Conservation (phyloP, 2,329 filamentous ascomycete species). For the Sclerotinia subarctica region DNA sequence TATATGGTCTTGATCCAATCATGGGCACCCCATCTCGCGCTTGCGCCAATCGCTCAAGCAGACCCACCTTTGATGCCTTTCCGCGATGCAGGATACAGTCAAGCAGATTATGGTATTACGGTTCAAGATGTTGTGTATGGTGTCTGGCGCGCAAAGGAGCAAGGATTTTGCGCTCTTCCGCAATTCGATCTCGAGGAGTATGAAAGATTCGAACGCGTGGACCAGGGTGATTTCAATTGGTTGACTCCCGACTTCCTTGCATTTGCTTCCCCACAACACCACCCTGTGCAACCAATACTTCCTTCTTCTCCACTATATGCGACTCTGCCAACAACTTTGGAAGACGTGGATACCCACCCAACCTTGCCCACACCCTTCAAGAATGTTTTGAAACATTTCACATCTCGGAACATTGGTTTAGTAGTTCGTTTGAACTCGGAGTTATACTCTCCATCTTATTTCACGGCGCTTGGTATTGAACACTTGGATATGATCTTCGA, state of each 20-base stretch:
- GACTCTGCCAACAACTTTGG: slow-evolving; percentile 71
- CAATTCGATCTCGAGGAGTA: slow-evolving; percentile 98
- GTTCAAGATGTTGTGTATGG: slow-evolving; percentile 98
- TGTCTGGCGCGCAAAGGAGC: slow-evolving; percentile 98
- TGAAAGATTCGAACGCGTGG: slow-evolving; percentile 90
- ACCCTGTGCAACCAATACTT: slow-evolving; percentile 69
- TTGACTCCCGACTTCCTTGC: slow-evolving; percentile 91
- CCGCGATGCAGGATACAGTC: slow-evolving; percentile 95
- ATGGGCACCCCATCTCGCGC: slow-evolving; percentile 92
- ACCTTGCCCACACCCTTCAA: slow-evolving; percentile 84
- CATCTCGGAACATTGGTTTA: slow-evolving; percentile 81
- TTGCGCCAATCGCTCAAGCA: slow-evolving; percentile 93
- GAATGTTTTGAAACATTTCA: slow-evolving; percentile 89
- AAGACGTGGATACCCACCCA: slow-evolving; percentile 66
- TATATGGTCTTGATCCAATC: slow-evolving; percentile 99
- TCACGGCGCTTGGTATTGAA: slow-evolving; percentile 89
- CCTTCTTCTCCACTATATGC: slow-evolving; percentile 70
- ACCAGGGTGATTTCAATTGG: slow-evolving; percentile 99
- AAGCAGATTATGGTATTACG: slow-evolving; percentile 92
- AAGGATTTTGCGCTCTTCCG: slow-evolving; percentile 84
- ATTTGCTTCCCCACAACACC: slow-evolving; percentile 90
- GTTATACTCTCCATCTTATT: slow-evolving; percentile 95
- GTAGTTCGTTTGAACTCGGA: slow-evolving; percentile 95
- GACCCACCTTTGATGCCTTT: slow-evolving; percentile 99
- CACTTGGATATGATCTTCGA: slow-evolving; percentile 99